Base-by-base conservation (phyloP, 1,284 basidiomycete genomes). In the Ceratobasidium sp. region DNA sequence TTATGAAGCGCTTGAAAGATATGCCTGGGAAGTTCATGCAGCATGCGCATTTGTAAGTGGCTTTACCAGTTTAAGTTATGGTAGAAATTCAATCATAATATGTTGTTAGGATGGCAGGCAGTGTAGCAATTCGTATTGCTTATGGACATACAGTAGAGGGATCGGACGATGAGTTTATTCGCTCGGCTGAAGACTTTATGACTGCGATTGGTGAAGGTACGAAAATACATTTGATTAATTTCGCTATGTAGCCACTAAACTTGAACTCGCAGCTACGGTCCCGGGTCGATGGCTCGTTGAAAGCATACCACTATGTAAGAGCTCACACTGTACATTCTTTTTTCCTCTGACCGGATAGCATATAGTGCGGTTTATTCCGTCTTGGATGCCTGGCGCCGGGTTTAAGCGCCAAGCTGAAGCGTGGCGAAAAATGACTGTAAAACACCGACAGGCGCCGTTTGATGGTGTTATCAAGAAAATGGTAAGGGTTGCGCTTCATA, bases 301-400 rank as follows among this genome's bases (percentile, higher is more conserved):
- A 23, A 57, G 52, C 12, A 57, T 79, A 3, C 75, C 78, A 4
- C 46, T 59, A 17, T 9, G 78, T 79, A 61, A 71, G 68, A 33
- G 38, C 40, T 28, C 10, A 1, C 3, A 5, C 20, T 10, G 2
- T 9, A 28, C 17, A n/a, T 33, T 10, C 5, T 38, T 13, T 40
- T 28, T 7, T 23, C 17, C 20, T 13, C 28, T 65, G 33, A 50
- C 38, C 9, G 46, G 23, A 6, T 17, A 12, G 26, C 42, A 66
- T 56, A 26, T 61, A 79, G 78, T 79, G 17, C 78, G 70, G 28
- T 74, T 44, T 20, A 28, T 79, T 23, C 78, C 78, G 17, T 73
- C 78, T 10, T 79, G 79, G 79, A 68, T 79, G 56, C 79, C 79
- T 5, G 75, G 75, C 5, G 77, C 77, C 42, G 52, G 62, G 5